These are phyloP conservation scores for Pythium monospermum DNA, from an alignment of 352 stramenopile genomes.

Conservation along the genomic window DNA sequence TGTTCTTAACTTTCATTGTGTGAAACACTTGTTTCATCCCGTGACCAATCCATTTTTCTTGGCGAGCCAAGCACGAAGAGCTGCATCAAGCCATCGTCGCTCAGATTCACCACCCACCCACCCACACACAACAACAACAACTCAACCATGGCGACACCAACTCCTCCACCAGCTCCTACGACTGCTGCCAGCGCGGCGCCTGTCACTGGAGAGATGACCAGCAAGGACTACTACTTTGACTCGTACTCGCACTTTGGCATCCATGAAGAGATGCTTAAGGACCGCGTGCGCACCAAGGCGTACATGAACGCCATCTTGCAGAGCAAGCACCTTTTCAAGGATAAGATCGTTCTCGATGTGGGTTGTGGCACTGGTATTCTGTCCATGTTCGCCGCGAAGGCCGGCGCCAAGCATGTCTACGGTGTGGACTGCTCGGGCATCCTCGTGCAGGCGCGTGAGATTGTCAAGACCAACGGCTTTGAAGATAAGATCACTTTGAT, in stretches of 20 bases:
- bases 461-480: constrained; percentile 97
- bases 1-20: constrained; percentile 18
- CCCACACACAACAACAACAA: neutral
- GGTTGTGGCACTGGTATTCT: constrained; percentile 98
- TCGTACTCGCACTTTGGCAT: constrained; percentile 98
- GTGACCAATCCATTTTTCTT: constrained; percentile 23
- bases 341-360: constrained; percentile 99
- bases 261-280: constrained; percentile 99
- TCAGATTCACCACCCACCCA: neutral
- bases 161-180: constrained; percentile 19
- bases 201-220: constrained; percentile 50
- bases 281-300: constrained; percentile 98
- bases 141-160: constrained; percentile 28
- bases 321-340: constrained; percentile 97
- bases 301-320: constrained; percentile 98
- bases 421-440: constrained; percentile 98
- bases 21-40: constrained; percentile 21
- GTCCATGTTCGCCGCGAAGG: constrained; percentile 98
- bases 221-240: constrained; percentile 91
- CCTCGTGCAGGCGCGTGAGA: constrained; percentile 94
- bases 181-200: constrained; percentile 7
- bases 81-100: neutral
- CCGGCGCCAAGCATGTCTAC: constrained; percentile 97
- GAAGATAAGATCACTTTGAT: constrained; percentile 98
- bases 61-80: constrained; percentile 18